Conservation (phyloP, 2,329 filamentous ascomycete genomes). For the Gaeumannomyces sp. region DNA sequence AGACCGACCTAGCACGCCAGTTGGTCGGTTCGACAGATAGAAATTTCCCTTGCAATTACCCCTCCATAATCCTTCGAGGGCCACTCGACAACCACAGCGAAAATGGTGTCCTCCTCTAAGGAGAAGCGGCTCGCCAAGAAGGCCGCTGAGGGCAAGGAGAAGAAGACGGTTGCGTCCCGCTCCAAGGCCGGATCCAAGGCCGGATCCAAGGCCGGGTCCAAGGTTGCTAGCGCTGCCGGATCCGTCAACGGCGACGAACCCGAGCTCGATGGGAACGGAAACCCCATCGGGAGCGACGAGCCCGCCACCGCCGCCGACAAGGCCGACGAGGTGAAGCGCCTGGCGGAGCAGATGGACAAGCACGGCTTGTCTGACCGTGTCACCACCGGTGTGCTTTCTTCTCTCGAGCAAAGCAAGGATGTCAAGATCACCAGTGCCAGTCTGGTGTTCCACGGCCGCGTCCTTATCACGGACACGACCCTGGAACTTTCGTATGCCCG, state of each 20-base stretch:
- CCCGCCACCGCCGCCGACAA: conserved; percentile 67
- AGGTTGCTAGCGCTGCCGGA: conserved; percentile 54
- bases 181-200: conserved; percentile 64
- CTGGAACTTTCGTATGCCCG: conserved; percentile 90
- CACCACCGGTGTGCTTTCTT: conserved; percentile 92
- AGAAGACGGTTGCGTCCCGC: conserved; percentile 66
- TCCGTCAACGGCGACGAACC: conserved; percentile 67
- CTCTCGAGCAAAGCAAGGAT: conserved; percentile 77
- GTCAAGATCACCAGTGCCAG: conserved; percentile 94
- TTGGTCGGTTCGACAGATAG: not conserved
- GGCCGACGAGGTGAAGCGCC: conserved; percentile 74
- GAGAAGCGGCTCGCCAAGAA: conserved; percentile 67
- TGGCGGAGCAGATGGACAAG: conserved; percentile 91
- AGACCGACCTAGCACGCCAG: not conserved
- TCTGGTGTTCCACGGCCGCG: conserved; percentile 95
- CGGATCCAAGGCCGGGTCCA: conserved; percentile 58
- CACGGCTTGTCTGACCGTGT: conserved; percentile 95
- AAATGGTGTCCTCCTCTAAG: conserved; percentile 64
- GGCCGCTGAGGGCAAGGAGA: conserved; percentile 66
- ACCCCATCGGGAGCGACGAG: conserved; percentile 49
- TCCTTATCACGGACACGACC: conserved; percentile 88
- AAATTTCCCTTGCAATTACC: conserved; percentile 1
- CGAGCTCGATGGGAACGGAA: conserved; percentile 58
- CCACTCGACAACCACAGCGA: conserved; percentile 25
- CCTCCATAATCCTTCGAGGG: not conserved